These are phyloP conservation scores for Leishmania tropica DNA, from an alignment of 208 protist species.

Conservation along the genomic window DNA sequence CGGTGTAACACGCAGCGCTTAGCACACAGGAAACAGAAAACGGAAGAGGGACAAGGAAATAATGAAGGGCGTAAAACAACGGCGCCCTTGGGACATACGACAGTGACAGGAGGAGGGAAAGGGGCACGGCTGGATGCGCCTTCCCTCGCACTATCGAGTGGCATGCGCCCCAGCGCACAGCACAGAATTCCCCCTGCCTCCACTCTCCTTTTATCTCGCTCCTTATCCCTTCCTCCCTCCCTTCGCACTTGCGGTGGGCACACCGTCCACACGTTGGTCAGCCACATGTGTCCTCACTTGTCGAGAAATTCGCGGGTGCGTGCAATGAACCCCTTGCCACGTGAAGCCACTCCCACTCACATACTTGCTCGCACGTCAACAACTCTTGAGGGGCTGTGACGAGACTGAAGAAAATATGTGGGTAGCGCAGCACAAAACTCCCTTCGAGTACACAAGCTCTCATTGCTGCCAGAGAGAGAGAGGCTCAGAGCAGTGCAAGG, in stretches of 20 bases:
- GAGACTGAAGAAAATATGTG: background rate
- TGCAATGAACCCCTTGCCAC: background rate
- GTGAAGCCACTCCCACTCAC: background rate
- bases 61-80: constrained; percentile 10
- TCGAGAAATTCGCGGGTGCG: background rate
- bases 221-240: background rate
- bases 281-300: background rate
- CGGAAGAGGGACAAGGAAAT: constrained; percentile 8
- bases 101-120: background rate
- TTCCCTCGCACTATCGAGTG: background rate
- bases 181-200: background rate
- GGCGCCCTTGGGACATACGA: background rate
- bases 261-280: background rate
- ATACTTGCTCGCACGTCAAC: background rate
- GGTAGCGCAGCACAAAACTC: background rate
- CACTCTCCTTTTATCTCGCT: constrained; percentile 1
- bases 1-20: background rate
- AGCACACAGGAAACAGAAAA: constrained; percentile 12
- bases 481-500: background rate
- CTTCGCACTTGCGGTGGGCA: background rate
- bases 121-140: background rate
- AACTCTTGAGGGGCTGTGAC: background rate
- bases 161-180: background rate
- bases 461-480: background rate
- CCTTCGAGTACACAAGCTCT: background rate